Evolutionary conservation across 1,284 basidiomycete genomes (phyloP), one percentile per base, ranked within the genome.

Genomic region (Takashimella tepidaria): DNA sequence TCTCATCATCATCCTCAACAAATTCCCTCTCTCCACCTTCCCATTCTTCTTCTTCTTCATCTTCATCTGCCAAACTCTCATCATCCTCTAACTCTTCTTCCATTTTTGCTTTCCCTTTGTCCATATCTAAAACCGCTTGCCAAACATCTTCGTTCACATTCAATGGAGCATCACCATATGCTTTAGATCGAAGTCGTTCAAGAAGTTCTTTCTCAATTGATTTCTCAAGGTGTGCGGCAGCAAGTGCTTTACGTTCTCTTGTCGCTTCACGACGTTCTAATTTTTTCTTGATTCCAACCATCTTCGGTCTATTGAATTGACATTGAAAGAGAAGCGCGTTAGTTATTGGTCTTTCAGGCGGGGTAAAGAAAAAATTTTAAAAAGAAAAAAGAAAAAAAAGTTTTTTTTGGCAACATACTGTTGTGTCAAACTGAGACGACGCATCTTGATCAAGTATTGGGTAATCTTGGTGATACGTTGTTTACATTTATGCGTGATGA

Each of bases 121-220:
- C 89, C 54, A 84, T 80, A 68, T 95, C 89, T 47, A 97, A 77
- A 42, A 97, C 86, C 5, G 87, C 84, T 62, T 86, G 84, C 96
- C 96, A 98, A 4, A 98, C 92, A 43, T 83, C 86, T 77, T 99
- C 96, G 76, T 98, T 98, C 59, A 99, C 93, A 75, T 99, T 99
- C 41, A 98, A 81, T 20, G 95, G 96, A 25, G 90, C 89, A 68
- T 98, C 96, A 47, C 96, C 95, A 70, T 99, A 98, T 10, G 93
- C 92, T 73, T 97, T 97, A 48, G 86, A 87, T 77, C 96, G 95
- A 25, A 98, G 81, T 31, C 96, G 87, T 61, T 95, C 91, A 48
- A 99, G 84, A 23, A 98, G 83, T 73, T 98, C 96, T 72, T 92
- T 92, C 74, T 98, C 90, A 66, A 99, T 97, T 11, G 88, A 88